Percentiles rank a stretch among this genome's conserved stretches.
Evolutionary conservation across 768 basidiomycete genomes (phyloP).

Genomic region (Boletus rubroflammeus): DNA sequence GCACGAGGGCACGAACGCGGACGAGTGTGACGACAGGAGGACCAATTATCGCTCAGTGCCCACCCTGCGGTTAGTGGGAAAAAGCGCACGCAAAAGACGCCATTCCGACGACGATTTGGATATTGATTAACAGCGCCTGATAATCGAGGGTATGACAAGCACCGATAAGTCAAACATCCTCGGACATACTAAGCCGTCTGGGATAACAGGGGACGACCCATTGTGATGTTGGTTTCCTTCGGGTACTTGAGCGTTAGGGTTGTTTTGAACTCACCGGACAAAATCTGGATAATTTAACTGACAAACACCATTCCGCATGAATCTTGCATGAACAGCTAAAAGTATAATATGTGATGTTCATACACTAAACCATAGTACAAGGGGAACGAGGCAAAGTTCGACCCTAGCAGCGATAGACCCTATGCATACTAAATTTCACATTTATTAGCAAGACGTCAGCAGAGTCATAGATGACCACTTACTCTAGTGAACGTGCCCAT

Average conservation of each 20-base stretch:
- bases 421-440: conserved; percentile 21
- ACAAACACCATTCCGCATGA: not conserved
- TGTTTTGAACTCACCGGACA: not conserved
- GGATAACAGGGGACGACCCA: no score
- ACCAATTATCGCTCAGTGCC: not conserved
- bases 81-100: not conserved
- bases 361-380: conserved; percentile 10
- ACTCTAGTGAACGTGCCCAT: conserved; percentile 91
- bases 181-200: not conserved
- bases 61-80: no score
- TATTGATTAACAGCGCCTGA: no score
- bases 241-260: not conserved
- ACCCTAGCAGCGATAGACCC: not conserved
- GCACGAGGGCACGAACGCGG: not conserved
- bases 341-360: conserved; percentile 3
- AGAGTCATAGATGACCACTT: conserved; percentile 29
- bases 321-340: not conserved
- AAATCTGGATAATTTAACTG: not conserved
- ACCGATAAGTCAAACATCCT: no score
- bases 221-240: no score
- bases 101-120: not conserved
- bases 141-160: not conserved
- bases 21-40: not conserved
- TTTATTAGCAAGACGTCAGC: not conserved
- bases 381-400: not conserved